phyloP scores from a whole-genome alignment of 306 rosid genomes.

The Quercus gilva region DNA sequence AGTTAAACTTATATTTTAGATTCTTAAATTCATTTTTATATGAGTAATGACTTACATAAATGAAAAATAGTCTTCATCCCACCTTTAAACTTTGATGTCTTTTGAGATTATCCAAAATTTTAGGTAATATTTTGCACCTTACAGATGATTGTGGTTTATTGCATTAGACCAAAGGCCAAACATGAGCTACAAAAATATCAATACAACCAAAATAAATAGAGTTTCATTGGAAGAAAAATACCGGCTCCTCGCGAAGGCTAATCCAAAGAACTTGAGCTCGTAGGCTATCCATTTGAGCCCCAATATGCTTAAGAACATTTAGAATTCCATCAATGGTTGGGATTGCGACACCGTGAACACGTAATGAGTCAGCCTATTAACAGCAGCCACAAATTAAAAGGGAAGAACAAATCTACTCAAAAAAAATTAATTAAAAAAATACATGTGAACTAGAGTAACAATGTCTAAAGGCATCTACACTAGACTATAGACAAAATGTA shows the following conservation, averaged over 20 bases:
- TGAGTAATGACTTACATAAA: background rate
- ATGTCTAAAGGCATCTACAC: background rate
- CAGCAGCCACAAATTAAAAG: background rate
- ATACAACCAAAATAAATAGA: background rate
- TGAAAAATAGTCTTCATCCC: background rate
- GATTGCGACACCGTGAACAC: constrained; percentile 92
- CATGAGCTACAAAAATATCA: background rate
- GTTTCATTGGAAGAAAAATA: constrained; percentile 11
- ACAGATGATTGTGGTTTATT: background rate
- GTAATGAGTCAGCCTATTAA: constrained; percentile 58
- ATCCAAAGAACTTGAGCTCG: constrained; percentile 69
- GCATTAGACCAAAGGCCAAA: background rate
- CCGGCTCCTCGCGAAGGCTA: constrained; percentile 93
- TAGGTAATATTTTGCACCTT: background rate
- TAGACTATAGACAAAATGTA: background rate
- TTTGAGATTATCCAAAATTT: background rate
- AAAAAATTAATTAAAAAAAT: too few species aligned
- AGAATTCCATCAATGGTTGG: constrained; percentile 75
- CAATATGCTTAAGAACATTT: constrained; percentile 78
- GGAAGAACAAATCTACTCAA: background rate
- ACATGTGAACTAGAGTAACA: background rate
- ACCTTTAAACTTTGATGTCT: background rate
- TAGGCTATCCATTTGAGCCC: constrained; percentile 51
- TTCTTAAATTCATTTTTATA: background rate
- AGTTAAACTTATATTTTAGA: background rate